Evolutionary conservation across 495 filamentous ascomycete species (phyloP), one percentile per base, ranked within the genome.

Genomic region (Annulohypoxylon moriforme): DNA sequence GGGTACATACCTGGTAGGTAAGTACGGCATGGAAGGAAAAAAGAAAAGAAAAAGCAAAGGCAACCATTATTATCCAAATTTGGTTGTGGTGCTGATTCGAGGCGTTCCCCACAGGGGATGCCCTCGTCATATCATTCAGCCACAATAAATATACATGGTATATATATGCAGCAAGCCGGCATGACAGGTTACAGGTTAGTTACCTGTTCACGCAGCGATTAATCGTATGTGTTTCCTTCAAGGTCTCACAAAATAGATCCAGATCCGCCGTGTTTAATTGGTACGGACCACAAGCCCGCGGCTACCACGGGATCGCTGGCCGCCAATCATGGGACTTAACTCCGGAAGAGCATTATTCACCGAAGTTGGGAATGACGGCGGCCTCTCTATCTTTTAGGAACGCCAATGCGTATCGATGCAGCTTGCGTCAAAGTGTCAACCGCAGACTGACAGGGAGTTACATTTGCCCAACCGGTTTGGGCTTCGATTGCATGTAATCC

Each of bases 401-500:
- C 46, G 25, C 60, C 60, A 66, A 60, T 69, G 56, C 49, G 53
- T 56, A 31, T 38, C 25, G 66, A 65, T 66, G 70, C 56, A 69
- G 61, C 70, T 66, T 47, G 57, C 56, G 22, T 66, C 55, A 38
- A 60, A 69, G 40, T 42, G n/a, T 62, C 65, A 38, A 57, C 59
- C 53, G 53, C 50, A 55, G 29, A 58, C 63, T 52, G 49, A 40
- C 69, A 52, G 42, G 56, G 44, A 67, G 63, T 63, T 74, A 58
- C 67, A 67, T 64, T 62, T 46, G 53, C 52, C 71, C 71, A 71
- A 67, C 67, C 71, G 42, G 40, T 74, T 74, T 67, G 20, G 71
- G 71, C 58, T 64, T 50, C 55, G 62, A 36, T 61, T 70, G 71
- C 71, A 74, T 67, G 58, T 44, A 63, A 52, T 63, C 60, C 57